Percentiles rank a stretch among this genome's conserved stretches.
These are phyloP conservation scores for Populus ilicifolia DNA, from an alignment of 345 rosid species.

Conservation along the genomic window DNA sequence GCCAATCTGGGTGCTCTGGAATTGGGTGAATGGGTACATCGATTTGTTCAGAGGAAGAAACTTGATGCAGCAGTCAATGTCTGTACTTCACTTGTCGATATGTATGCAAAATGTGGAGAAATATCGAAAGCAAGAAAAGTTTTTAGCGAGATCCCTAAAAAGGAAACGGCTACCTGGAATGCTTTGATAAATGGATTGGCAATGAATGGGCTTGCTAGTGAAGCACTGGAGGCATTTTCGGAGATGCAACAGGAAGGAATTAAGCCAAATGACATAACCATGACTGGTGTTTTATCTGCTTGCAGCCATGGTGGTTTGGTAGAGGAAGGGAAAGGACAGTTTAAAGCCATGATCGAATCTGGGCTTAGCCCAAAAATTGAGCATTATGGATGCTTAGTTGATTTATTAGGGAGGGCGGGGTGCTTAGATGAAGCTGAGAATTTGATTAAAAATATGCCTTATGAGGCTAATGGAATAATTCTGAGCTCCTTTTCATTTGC, in stretches of 20 bases:
- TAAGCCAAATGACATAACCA: slow-evolving; percentile 58
- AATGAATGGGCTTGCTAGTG: slow-evolving; percentile 57
- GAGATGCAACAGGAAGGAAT: slow-evolving; percentile 47
- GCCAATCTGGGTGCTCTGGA: slow-evolving; percentile 68
- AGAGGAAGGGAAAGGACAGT: slow-evolving; percentile 69
- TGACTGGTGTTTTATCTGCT: slow-evolving; percentile 66
- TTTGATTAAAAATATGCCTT: slow-evolving; percentile 62
- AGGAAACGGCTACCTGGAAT: slow-evolving; percentile 66
- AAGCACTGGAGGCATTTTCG: slow-evolving; percentile 48
- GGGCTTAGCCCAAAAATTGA: slow-evolving; percentile 51
- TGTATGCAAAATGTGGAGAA: slow-evolving; percentile 84
- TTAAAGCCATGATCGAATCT: slow-evolving; percentile 47
- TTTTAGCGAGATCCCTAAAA: slow-evolving; percentile 43
- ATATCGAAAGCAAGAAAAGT: slow-evolving; percentile 42
- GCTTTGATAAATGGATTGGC: slow-evolving; percentile 70
- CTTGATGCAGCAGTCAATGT: slow-evolving; percentile 49
- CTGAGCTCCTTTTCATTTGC: slow-evolving; percentile 66
- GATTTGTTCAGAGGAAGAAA: slow-evolving; percentile 44
- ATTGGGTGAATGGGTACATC: slow-evolving; percentile 63
- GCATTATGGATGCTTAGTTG: slow-evolving; percentile 74
- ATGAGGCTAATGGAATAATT: slow-evolving; percentile 54
- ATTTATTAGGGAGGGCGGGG: slow-evolving; percentile 71
- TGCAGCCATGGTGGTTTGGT: slow-evolving; percentile 76
- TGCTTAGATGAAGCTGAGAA: slow-evolving; percentile 57
- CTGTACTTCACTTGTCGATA: slow-evolving; percentile 64